Base-by-base conservation (phyloP, 495 filamentous ascomycete species). In the Barbatosphaeria neglecta region DNA sequence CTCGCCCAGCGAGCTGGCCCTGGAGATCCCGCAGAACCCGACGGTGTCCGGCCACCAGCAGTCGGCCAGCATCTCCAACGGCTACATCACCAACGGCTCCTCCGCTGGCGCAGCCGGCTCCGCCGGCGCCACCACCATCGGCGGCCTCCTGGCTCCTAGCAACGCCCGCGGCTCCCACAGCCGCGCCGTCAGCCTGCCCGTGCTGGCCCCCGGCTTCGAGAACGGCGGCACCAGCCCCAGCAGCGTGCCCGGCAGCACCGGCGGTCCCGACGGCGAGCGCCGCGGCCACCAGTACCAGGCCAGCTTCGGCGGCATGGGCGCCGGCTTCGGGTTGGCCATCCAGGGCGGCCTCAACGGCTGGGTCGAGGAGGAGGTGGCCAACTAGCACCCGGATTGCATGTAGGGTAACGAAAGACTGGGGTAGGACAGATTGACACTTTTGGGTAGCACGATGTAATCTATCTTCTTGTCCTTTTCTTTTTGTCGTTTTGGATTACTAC, bases 151-250 rank as follows among this genome's bases (percentile, higher is more conserved):
- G 4, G 84, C 86, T 19, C 87, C 87, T 18, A 76, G 76, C 27
- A 81, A 77, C 56, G 54, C 61, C 38, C 80, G 85, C 31, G 77
- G 76, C 22, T 83, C 86, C 52, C 88, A 95, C 64, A 83, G 79
- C 55, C 83, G 88, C 24, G 85, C 88, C 35, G 86, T 92, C 45
- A 90, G 85, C 57, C 66, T 95, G 50, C 88, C 88, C 1, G 87
- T 69, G 6, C 69, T 78, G 37, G 73, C 72, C 1, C 70, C 70
- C 16, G 67, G 64, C 1, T 71, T 72, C 38, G 68, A 74, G 61
- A 74, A 74, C 40, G 70, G 70, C 22, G 65, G 60, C 45, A 66
- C 48, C 46, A 75, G 65, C 55, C 68, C 68, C 7, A 63, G 64
- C 47, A 69, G 65, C 47, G 56, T 64, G 20, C 61, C 64, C 19